Evolutionary conservation across 2,329 filamentous ascomycete genomes (phyloP), one percentile per base, ranked within the genome.

Genomic region (Endothia cerciana): DNA sequence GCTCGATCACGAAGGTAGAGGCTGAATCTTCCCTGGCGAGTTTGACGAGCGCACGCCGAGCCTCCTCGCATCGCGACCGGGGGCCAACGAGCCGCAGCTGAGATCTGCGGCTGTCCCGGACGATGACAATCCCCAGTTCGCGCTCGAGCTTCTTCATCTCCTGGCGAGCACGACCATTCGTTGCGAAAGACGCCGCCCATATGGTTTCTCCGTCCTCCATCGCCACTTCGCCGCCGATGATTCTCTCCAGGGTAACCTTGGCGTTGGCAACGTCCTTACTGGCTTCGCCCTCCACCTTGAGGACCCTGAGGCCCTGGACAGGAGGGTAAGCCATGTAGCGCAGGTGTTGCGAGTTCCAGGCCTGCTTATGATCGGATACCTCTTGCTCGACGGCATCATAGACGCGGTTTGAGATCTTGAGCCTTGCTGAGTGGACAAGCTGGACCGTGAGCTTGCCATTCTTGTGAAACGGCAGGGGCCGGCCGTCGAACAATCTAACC

Each of bases 261-360:
- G 78, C 77, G 10, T 67, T 64, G 1, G 72, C 73, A 5, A 81
- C 74, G 1, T 69, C 65, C 55, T 73, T 71, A 5, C 68, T 67
- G 28, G 69, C 64, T 4, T 76, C 72, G 0, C 79, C 77, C 67
- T 80, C 78, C 22, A 82, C 66, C 63, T 77, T 79, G 40, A 82
- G 63, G 5, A 74, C 71, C 4, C 71, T 72, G 56, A 77, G 76
- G 47, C 71, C 73, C 28, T 73, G 68, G 2, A 62, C 25, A 10
- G 70, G 60, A 40, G 68, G 70, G 45, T 77, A 77, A 1, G 65
- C 63, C 28, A 71, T 72, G 59, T 76, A 72, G 36, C 56, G 64
- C 22, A 77, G 13, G 64, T 76, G 71, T 4, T 75, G 66, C 7
- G 67, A 49, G 53, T 71, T 70, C 79, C 79, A 82, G 0, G 10